Evolutionary conservation across 2,329 filamentous ascomycete species (phyloP).

Genomic region (Aspergillus sp.): DNA sequence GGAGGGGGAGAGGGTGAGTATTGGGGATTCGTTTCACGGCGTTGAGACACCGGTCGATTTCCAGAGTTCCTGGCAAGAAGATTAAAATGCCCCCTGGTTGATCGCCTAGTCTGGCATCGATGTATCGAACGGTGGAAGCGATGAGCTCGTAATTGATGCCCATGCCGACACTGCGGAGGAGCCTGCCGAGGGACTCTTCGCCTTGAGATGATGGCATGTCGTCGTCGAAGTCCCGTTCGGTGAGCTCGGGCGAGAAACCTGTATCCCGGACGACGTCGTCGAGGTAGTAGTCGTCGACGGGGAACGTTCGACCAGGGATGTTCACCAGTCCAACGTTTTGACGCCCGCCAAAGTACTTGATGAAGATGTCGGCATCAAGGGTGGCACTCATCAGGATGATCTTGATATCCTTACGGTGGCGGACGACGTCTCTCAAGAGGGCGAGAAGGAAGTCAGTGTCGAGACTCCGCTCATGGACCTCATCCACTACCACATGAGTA

Average conservation of each 20-base stretch:
- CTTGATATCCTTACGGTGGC: slow-evolving; percentile 73
- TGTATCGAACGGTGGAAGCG: slow-evolving; percentile 72
- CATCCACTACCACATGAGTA: slow-evolving; percentile 92
- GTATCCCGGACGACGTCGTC: slow-evolving; percentile 83
- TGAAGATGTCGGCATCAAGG: slow-evolving; percentile 82
- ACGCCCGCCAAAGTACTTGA: slow-evolving; percentile 73
- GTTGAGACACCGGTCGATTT: slow-evolving; percentile 80
- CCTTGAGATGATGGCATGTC: slow-evolving; percentile 43
- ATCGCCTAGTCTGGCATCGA: slow-evolving; percentile 72
- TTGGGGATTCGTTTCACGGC: slow-evolving; percentile 63
- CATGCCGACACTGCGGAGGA: slow-evolving; percentile 71
- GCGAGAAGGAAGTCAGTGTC: slow-evolving; percentile 94
- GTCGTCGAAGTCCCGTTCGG: slow-evolving; percentile 32
- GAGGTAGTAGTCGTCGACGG: slow-evolving; percentile 84
- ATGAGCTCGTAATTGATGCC: slow-evolving; percentile 92
- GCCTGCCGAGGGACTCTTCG: slow-evolving; percentile 59
- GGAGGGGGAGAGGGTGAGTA: slow-evolving; percentile 79
- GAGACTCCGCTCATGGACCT: slow-evolving; percentile 92
- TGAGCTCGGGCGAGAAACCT: slow-evolving; percentile 57
- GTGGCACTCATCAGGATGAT: slow-evolving; percentile 96
- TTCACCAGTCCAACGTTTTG: slow-evolving; percentile 75
- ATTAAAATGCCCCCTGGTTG: slow-evolving; percentile 88
- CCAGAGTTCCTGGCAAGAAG: slow-evolving; percentile 86
- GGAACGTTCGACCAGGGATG: slow-evolving; percentile 85
- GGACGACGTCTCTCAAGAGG: slow-evolving; percentile 78